Conservation (phyloP, 352 stramenopile genomes). For the Globisporangium sylvaticum region DNA sequence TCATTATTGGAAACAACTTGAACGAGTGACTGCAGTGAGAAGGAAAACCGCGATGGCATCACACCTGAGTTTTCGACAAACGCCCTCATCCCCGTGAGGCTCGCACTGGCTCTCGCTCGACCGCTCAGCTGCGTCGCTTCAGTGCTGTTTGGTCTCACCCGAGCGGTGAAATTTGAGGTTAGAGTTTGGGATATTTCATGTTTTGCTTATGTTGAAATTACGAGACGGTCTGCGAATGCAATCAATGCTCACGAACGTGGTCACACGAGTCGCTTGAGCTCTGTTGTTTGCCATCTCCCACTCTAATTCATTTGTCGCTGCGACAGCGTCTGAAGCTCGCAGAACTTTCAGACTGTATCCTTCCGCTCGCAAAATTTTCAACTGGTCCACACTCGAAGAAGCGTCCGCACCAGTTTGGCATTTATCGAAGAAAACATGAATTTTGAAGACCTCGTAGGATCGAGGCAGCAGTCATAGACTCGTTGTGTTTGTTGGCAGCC, state of each 20-base stretch:
- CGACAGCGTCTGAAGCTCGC: not conserved
- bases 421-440: no score
- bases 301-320: not conserved
- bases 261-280: not conserved
- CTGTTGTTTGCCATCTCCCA: not conserved
- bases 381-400: not conserved
- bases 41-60: not conserved
- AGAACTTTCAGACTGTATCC: not conserved
- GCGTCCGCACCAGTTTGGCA: no score
- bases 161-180: not conserved
- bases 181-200: not conserved
- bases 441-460: no score
- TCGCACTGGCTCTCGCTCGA: not conserved
- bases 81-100: not conserved
- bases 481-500: not conserved
- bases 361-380: not conserved
- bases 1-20: not conserved
- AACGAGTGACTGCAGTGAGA: not conserved
- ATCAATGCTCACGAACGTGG: no score
- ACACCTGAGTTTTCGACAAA: slow-evolving; percentile 3
- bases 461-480: no score
- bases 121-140: not conserved
- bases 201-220: no score
- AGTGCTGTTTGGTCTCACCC: not conserved
- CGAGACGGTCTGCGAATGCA: no score